These are phyloP conservation scores for Cutaneotrichosporon mucoides DNA, from an alignment of 1,284 basidiomycete species.

Conservation along the genomic window DNA sequence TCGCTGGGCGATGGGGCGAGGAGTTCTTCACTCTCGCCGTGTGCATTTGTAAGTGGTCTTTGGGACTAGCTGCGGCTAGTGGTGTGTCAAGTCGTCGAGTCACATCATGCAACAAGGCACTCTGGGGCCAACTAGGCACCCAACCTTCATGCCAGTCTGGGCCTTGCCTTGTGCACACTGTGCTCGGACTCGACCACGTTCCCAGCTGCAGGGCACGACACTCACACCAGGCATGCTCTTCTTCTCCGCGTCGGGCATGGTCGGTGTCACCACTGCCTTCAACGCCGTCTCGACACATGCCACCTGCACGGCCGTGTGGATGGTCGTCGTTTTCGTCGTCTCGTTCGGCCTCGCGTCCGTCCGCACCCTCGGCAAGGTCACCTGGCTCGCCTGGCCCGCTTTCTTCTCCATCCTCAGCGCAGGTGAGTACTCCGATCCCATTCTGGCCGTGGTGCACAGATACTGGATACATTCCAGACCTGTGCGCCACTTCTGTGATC, in stretches of 20 bases:
- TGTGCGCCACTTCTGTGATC: too few relatives aligned
- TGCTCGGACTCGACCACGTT: too few relatives aligned
- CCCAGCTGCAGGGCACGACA: too few relatives aligned
- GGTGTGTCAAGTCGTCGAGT: neutral
- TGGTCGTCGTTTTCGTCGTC: conserved; percentile 35
- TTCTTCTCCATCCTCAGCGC: conserved; percentile 36
- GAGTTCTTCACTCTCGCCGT: conserved; percentile 20
- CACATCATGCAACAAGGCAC: too few relatives aligned
- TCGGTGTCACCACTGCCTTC: conserved; percentile 46
- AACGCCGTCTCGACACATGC: conserved; percentile 45
- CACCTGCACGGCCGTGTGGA: conserved; percentile 45
- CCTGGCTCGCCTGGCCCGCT: conserved; percentile 45
- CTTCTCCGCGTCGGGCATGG: conserved; percentile 26
- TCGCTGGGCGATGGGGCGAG: conserved; percentile 16
- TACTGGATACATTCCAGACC: too few relatives aligned
- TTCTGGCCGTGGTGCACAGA: neutral
- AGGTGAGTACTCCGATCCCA: conserved; percentile 1
- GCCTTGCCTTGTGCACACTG: too few relatives aligned
- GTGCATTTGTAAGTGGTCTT: conserved; percentile 13
- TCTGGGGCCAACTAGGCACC: too few relatives aligned
- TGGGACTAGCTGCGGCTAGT: too few relatives aligned
- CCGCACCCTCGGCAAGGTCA: conserved; percentile 44
- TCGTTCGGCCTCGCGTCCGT: conserved; percentile 35
- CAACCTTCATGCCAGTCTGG: too few relatives aligned
- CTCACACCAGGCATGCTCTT: conserved; percentile 27